A percentile compares a stretch with the other conserved stretches of the same genome.
Evolutionary conservation across 306 rosid genomes (phyloP).

Genomic region (Ormosia semicastrata): DNA sequence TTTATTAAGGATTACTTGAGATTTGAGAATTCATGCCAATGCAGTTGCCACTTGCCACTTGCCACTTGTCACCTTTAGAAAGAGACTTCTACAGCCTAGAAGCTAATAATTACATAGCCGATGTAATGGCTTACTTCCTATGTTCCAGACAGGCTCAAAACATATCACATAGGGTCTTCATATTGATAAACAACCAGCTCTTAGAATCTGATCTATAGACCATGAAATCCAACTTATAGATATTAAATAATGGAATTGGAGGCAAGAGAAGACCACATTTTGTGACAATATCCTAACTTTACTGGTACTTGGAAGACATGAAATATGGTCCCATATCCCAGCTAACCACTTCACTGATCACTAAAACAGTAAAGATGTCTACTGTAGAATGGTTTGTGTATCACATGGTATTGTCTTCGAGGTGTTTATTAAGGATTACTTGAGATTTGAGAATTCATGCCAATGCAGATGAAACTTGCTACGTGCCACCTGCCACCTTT

Average conservation of each 20-base stretch:
- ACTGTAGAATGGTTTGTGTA: background rate
- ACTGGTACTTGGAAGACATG: background rate
- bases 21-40: background rate
- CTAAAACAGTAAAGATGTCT: background rate
- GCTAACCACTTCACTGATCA: background rate
- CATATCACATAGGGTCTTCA: background rate
- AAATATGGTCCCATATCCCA: background rate
- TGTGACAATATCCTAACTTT: background rate
- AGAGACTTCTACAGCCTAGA: background rate
- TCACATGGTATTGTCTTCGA: slow-evolving; percentile 15
- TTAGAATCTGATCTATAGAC: background rate
- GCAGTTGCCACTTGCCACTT: too few relatives aligned
- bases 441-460: background rate
- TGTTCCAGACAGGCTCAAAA: background rate
- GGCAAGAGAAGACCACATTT: background rate
- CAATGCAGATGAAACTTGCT: too few relatives aligned
- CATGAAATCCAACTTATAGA: background rate
- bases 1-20: background rate
- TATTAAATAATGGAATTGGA: background rate
- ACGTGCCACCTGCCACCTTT: background rate
- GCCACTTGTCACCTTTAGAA: background rate
- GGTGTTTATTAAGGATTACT: background rate
- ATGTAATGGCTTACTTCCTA: background rate
- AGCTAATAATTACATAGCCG: background rate
- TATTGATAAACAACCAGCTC: background rate